Base-by-base conservation (phyloP, 2,329 filamentous ascomycete species). In the Cucurbitaria berberidis region DNA sequence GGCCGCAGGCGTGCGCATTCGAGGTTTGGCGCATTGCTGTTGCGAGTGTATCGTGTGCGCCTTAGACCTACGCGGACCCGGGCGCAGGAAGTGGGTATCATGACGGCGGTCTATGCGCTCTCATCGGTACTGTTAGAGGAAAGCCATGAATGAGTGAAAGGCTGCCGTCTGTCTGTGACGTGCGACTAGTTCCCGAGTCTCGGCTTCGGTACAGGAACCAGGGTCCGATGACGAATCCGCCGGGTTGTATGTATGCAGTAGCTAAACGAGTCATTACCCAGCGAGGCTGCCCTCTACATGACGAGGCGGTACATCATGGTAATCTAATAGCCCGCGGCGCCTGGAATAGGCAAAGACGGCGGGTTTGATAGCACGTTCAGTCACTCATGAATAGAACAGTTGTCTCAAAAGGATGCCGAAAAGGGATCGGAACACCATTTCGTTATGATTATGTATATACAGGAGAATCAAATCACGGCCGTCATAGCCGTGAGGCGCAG, bases 61-160 rank as follows among this genome's bases (percentile, higher is more conserved):
- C 64, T 48, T 34, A 65, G 57, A 46, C 63, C 62, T 22, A 48
- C 27, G 44, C 59, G 63, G 45, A 59, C 56, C 67, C 62, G 63
- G 67, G 64, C 68, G 68, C 67, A 57, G 48, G 60, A 45, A 41
- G 59, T 54, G 30, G 48, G 60, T 62, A 72, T 71, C 70, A 73
- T 73, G 64, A 57, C 57, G 63, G 59, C 11, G 40, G 53, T 45
- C 38, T 54, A 51, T 53, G 49, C 15, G 48, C 29, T 44, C 39
- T 47, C 56, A 63, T 62, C 40, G 36, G 41, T 24, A 13, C 34
- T 45, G 38, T 16, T 42, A 38, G 44, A 21, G 27, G 48, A 42
- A 45, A 40, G 16, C 40, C 45, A 40, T 43, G 38, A 21, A 16
- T 57, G 60, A 53, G 57, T 47, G 48, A 47, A 42, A 53, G 59